Percentiles rank a stretch among this genome's conserved stretches.
Conservation (phyloP, 73 alveolate species). For the Diophrys sp. region DNA sequence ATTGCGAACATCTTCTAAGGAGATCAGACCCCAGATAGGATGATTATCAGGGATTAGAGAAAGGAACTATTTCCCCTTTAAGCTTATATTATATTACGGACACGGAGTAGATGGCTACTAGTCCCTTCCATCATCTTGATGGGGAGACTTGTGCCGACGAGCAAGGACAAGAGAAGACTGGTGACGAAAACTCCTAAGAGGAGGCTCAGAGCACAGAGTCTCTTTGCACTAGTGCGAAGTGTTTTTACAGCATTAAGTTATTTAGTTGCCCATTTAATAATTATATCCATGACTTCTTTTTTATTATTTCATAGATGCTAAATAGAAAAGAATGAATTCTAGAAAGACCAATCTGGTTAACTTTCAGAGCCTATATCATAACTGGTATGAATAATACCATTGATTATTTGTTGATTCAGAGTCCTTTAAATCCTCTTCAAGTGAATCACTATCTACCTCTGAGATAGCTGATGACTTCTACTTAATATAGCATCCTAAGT, state of each 20-base stretch:
- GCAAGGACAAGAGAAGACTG: background rate
- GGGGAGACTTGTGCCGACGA: background rate
- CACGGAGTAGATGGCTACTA: background rate
- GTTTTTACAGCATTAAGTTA: background rate
- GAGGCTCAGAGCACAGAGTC: background rate
- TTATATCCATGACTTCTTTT: no score
- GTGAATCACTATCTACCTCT: no score
- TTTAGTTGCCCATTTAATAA: background rate
- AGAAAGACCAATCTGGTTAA: no score
- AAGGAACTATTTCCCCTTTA: background rate
- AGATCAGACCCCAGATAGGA: background rate
- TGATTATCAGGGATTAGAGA: background rate
- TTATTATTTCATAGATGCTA: no score
- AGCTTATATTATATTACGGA: background rate
- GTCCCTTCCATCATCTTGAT: background rate
- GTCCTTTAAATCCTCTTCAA: no score
- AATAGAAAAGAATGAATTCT: no score
- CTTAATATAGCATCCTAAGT: no score
- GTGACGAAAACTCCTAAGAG: background rate
- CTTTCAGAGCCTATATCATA: no score
- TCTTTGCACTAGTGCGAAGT: background rate
- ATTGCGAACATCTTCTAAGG: slow-evolving; percentile 18
- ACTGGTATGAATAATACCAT: no score
- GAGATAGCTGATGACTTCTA: no score
- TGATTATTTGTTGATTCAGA: no score